These are phyloP conservation scores for Paramecium bursaria DNA, from an alignment of 73 alveolate genomes.

Conservation along the genomic window DNA sequence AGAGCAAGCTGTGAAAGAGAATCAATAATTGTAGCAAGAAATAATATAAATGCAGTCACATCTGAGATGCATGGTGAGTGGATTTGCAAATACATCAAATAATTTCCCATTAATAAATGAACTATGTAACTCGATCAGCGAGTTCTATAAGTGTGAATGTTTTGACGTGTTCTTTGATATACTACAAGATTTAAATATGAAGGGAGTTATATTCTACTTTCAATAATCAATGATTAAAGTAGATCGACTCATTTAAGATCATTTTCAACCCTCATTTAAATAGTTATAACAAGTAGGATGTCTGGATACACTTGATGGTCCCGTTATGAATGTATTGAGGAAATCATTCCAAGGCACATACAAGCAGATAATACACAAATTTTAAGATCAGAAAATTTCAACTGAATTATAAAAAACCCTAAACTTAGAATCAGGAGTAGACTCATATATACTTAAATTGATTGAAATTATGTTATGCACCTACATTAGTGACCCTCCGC, in stretches of 20 bases:
- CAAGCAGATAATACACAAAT: constrained; percentile 77
- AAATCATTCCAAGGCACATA: constrained; percentile 92
- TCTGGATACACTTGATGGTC: constrained; percentile 87
- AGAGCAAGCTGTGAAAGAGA: constrained; percentile 82
- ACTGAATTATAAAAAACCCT: constrained; percentile 77
- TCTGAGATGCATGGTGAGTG: constrained; percentile 95
- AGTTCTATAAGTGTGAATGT: constrained; percentile 94
- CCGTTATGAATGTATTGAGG: constrained; percentile 93
- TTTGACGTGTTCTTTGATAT: constrained; percentile 96
- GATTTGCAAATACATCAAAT: constrained; percentile 91
- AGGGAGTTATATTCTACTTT: constrained; percentile 91
- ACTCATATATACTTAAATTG: constrained; percentile 78
- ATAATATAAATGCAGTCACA: constrained; percentile 84
- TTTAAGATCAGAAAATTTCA: constrained; percentile 76
- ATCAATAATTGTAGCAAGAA: constrained; percentile 87
- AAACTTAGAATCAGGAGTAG: constrained; percentile 69
- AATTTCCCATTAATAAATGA: constrained; percentile 96
- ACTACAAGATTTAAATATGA: constrained; percentile 92
- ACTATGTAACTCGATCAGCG: constrained; percentile 83
- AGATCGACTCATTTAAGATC: constrained; percentile 75
- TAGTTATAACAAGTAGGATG: constrained; percentile 80
- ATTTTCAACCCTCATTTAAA: constrained; percentile 88
- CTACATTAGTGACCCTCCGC: constrained; percentile 87
- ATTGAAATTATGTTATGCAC: constrained; percentile 78
- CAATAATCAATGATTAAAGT: constrained; percentile 77